phyloP scores from a whole-genome alignment of 352 stramenopile genomes.

The Halophytophthora batemanensis region DNA sequence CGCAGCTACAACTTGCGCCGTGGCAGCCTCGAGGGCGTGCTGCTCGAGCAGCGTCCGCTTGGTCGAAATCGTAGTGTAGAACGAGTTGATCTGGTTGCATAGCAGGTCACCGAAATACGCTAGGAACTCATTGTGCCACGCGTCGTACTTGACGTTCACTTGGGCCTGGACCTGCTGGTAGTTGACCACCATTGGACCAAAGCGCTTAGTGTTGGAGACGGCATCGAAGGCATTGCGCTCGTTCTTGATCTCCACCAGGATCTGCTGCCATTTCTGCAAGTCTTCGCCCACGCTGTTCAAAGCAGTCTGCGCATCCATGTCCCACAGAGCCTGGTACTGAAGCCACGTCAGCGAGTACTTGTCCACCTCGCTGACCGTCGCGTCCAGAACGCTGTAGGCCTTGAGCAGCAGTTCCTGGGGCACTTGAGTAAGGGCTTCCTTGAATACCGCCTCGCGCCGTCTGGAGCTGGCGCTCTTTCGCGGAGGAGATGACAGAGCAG shows the following conservation, averaged over 20 bases:
- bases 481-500: slow-evolving; percentile 52
- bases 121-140: slow-evolving; percentile 98
- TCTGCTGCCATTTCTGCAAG: slow-evolving; percentile 95
- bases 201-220: slow-evolving; percentile 84
- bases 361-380: slow-evolving; percentile 80
- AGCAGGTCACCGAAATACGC: slow-evolving; percentile 95
- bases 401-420: slow-evolving; percentile 64
- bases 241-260: slow-evolving; percentile 96
- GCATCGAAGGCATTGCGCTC: slow-evolving; percentile 95
- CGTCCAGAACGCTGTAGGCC: slow-evolving; percentile 74
- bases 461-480: slow-evolving; percentile 54
- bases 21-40: slow-evolving; percentile 94
- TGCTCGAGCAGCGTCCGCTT: slow-evolving; percentile 91
- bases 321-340: slow-evolving; percentile 98
- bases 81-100: slow-evolving; percentile 89
- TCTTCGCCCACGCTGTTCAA: slow-evolving; percentile 92
- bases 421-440: slow-evolving; percentile 60
- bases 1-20: slow-evolving; percentile 93
- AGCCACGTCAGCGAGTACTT: slow-evolving; percentile 96
- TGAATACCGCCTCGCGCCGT: slow-evolving; percentile 69
- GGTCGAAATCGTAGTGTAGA: slow-evolving; percentile 82
- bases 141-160: slow-evolving; percentile 99
- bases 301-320: slow-evolving; percentile 95
- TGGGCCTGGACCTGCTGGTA: slow-evolving; percentile 91
- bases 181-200: slow-evolving; percentile 88